phyloP scores from a whole-genome alignment of 495 filamentous ascomycete species.

The Xylona heveae region DNA sequence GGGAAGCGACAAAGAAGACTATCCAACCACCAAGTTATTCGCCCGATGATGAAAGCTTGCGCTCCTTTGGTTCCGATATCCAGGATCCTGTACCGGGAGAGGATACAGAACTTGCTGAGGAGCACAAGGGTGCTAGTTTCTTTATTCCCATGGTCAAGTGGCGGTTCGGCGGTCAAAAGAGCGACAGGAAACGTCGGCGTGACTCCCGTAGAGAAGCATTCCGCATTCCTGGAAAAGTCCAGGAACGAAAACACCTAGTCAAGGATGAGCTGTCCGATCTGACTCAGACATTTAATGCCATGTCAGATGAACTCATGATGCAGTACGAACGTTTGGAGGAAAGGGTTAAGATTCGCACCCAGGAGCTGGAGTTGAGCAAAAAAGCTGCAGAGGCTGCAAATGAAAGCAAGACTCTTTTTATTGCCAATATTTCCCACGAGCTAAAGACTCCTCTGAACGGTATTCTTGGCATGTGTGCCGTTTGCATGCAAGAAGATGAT shows the following conservation, averaged over 20 bases:
- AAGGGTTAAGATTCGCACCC: conserved; percentile 61
- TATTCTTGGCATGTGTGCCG: conserved; percentile 80
- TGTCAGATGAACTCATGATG: conserved; percentile 74
- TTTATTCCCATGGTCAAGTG: too few species aligned
- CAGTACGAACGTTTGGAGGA: conserved; percentile 72
- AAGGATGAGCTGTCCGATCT: conserved; percentile 79
- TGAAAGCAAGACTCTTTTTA: conserved; percentile 86
- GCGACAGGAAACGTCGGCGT: conserved; percentile 22
- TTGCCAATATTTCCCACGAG: conserved; percentile 91
- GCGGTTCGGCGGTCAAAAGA: too few species aligned
- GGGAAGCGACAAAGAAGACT: conserved; percentile 57
- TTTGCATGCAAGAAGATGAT: conserved; percentile 80
- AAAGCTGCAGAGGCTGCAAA: conserved; percentile 81
- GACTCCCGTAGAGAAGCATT: conserved; percentile 21
- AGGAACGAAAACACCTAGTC: conserved; percentile 48
- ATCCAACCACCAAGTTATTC: conserved; percentile 40
- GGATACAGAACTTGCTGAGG: conserved; percentile 18
- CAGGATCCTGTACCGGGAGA: conserved; percentile 4
- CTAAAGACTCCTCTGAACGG: conserved; percentile 84
- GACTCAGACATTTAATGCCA: conserved; percentile 75
- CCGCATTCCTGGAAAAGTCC: conserved; percentile 66
- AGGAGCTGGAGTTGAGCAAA: conserved; percentile 70
- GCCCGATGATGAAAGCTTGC: conserved; percentile 19
- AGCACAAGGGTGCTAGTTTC: conserved; percentile 14
- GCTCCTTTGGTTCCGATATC: conserved; percentile 13